Evolutionary conservation across 2,329 filamentous ascomycete species (phyloP), one percentile per base, ranked within the genome.

Genomic region (Monilinia fructicola): DNA sequence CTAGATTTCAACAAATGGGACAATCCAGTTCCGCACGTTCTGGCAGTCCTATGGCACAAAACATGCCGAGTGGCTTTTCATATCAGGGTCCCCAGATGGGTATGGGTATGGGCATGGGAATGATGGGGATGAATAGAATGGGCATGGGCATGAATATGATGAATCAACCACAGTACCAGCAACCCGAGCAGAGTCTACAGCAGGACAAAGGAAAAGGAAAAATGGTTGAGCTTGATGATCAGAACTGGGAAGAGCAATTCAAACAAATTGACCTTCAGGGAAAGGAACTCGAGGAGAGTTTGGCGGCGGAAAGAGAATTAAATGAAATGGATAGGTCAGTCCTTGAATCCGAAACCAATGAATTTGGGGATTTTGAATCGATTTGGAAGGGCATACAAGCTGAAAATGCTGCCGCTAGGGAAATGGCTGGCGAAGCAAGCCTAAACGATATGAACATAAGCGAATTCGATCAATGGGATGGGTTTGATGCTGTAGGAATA

Each of bases 201-300:
- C 73, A 77, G 53, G 83, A 79, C 60, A 90, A 93, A 78, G 91
- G 90, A 67, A 98, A 98, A 77, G 93, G 91, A 50, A 96, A 96
- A 78, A 87, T 98, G 80, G 89, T 98, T 16, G 95, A 98, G 80
- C 85, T 98, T 31, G 92, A 97, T 76, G 94, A 99, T 73, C 83
- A 90, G 75, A 90, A 96, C 76, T 98, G 95, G 95, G 94, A 98
- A 79, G 92, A 93, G 73, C 93, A 98, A 78, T 99, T 99, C 78
- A 91, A 92, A 67, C 87, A 95, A 78, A 88, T 97, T 76, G 92
- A 94, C 77, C 80, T 89, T 69, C 82, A 88, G 69, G 76, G 80
- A 64, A 77, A 85, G 61, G 77, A 82, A 69, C 78, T 83, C 66
- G 77, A 81, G 65, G 71, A 80, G 74, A 54, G 73, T 71, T 18